Percentiles rank a stretch among this genome's conserved stretches.
Conservation (phyloP, 495 filamentous ascomycete species). For the Polyplosphaeria fusca region DNA sequence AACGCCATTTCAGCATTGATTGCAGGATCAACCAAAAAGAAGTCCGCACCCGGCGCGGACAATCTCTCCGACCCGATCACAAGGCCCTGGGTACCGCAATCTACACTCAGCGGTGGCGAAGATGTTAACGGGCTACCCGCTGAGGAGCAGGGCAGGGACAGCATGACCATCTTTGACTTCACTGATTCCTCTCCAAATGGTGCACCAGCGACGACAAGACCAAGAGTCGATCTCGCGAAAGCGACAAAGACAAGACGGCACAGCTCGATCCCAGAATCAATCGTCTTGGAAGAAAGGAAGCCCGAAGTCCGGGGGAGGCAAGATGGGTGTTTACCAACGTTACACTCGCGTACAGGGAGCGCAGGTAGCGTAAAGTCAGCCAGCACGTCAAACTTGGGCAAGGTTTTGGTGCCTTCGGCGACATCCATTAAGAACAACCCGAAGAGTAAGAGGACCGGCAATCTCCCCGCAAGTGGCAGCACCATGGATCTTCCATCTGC, state of each 20-base stretch:
- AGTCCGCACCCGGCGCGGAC: background rate
- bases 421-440: background rate
- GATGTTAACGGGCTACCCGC: background rate
- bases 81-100: background rate
- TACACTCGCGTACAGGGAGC: conserved; percentile 14
- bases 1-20: conserved; percentile 25
- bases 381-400: conserved; percentile 2
- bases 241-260: conserved; percentile 17
- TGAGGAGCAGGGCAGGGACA: conserved; percentile 6
- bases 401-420: conserved; percentile 1
- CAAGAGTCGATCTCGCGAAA: conserved; percentile 20
- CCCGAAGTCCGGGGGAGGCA: background rate
- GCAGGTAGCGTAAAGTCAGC: background rate
- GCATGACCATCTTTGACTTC: conserved; percentile 41
- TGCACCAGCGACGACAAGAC: background rate
- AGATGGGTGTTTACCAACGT: conserved; percentile 5
- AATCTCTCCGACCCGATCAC: background rate
- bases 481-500: background rate
- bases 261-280: conserved; percentile 4
- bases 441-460: conserved; percentile 4
- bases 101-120: background rate
- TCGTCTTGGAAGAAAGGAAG: background rate
- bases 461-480: background rate
- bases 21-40: conserved; percentile 1
- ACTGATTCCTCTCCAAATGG: conserved; percentile 36